Base-by-base conservation (phyloP, 768 basidiomycete species). In the Mycena vulgaris region DNA sequence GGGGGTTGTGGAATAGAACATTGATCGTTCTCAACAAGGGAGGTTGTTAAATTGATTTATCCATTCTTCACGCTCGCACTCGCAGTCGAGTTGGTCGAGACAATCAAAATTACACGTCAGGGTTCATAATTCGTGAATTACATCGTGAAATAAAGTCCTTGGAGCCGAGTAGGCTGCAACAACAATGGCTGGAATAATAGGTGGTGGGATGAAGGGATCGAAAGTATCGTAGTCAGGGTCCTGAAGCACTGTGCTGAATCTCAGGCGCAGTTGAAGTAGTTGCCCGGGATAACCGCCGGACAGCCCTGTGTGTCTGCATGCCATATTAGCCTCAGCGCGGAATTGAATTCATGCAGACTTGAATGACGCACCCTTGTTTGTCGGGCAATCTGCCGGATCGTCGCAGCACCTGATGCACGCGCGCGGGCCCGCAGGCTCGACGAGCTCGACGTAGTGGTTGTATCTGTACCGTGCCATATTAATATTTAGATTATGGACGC, bases 401-500 rank as follows among this genome's bases (percentile, higher is more conserved):
- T 89, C 86, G 72, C 89, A 90, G 73, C 89, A 90, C 74, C 83
- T 84, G 70, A 90, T 88, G 76, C 89, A 90, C 9, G 88, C 89
- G 2, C 89, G 82, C 3, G 75, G 77, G 7, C 79, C 87, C 25
- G 79, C 80, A 14, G 89, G 89, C 75, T 90, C 89, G 30, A 89
- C 82, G 21, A 89, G 78, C 70, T 90, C 89, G 25, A 89, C 87
- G 72, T 89, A 90, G 76, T 89, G 88, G 40, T 89, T 89, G 76
- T 88, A 90, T 5, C 86, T 86, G 47, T 13, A 47, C 17, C 17
- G 33, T n/a, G n/a, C 37, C 40, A 23, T 39, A 42, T 47, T 37
- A 31, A 47, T 35, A 55, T 31, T 45, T 31, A 47, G 66, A 51
- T 48, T 14, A 23, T 16, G 30, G 28, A 31, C 35, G 8, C 42